These are phyloP conservation scores for Penicillium sp. DNA, from an alignment of 2,329 filamentous ascomycete genomes.

Conservation along the genomic window DNA sequence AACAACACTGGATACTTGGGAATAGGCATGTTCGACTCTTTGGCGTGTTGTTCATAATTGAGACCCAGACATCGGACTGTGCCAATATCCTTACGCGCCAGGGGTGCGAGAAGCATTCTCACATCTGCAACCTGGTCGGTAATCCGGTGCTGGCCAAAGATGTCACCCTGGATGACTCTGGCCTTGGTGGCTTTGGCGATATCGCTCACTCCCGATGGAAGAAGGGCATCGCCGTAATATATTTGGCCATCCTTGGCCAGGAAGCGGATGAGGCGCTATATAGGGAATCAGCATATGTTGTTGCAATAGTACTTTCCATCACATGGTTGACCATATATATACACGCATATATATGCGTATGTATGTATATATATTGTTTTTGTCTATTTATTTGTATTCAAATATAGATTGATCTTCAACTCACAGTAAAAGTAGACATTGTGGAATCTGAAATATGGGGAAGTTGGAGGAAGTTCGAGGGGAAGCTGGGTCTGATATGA, in stretches of 20 bases:
- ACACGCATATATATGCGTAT: too few relatives aligned
- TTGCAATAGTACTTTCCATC: not conserved
- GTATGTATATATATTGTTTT: too few relatives aligned
- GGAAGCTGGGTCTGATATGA: not conserved
- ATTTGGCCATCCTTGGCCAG: slow-evolving; percentile 59
- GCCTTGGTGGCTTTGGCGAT: slow-evolving; percentile 54
- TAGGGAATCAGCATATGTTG: slow-evolving; percentile 1
- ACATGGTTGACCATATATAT: not conserved
- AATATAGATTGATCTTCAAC: not conserved
- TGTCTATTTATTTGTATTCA: not conserved
- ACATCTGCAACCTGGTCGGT: slow-evolving; percentile 53
- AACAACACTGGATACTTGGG: slow-evolving; percentile 66
- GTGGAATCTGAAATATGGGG: not conserved
- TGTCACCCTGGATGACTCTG: slow-evolving; percentile 54
- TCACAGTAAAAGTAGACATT: slow-evolving; percentile 14
- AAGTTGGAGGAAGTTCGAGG: slow-evolving; percentile 1
- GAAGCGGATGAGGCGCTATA: slow-evolving; percentile 63
- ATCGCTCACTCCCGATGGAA: slow-evolving; percentile 53
- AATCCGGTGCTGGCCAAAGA: slow-evolving; percentile 57
- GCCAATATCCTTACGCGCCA: slow-evolving; percentile 54
- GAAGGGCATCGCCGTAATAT: slow-evolving; percentile 67
- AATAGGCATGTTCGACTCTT: slow-evolving; percentile 59
- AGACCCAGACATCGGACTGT: slow-evolving; percentile 62
- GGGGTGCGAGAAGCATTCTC: slow-evolving; percentile 51
- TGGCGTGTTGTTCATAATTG: slow-evolving; percentile 64